A percentile compares a stretch with the other conserved stretches of the same genome.
Evolutionary conservation across 192 early-diverging fungal genomes (phyloP).

Genomic region (Entomortierella parvispora): DNA sequence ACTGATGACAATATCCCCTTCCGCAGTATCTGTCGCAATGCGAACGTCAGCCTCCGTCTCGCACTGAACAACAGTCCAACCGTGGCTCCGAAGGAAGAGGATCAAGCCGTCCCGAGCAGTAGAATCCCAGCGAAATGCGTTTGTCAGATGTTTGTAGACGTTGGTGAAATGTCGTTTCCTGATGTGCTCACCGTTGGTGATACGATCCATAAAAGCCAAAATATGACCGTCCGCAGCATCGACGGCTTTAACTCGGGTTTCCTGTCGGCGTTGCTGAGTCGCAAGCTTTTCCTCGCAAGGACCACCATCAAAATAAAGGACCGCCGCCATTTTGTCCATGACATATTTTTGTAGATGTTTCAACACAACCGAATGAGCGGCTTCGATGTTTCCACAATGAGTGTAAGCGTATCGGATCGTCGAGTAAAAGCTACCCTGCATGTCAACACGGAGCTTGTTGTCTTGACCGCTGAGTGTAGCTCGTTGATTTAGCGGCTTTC

Average conservation of each 20-base stretch:
- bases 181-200: not conserved
- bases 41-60: constrained; percentile 7
- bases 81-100: not conserved
- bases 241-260: not conserved
- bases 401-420: no score
- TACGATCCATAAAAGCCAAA: not conserved
- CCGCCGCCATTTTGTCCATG: no score
- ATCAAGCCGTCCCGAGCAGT: not conserved
- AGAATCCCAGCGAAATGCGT: not conserved
- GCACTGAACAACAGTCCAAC: not conserved
- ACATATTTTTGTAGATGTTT: no score
- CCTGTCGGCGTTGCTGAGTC: not conserved
- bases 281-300: not conserved
- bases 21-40: not conserved
- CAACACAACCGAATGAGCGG: no score
- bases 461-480: no score
- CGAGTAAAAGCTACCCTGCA: no score
- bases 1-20: constrained; percentile 4
- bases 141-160: not conserved
- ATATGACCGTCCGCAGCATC: not conserved
- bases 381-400: no score
- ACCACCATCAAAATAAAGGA: not conserved
- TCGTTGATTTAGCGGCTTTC: no score
- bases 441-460: no score
- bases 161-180: not conserved